These are phyloP conservation scores for Malania oleifera DNA, from an alignment of 164 flowering plant genomes.

Conservation along the genomic window DNA sequence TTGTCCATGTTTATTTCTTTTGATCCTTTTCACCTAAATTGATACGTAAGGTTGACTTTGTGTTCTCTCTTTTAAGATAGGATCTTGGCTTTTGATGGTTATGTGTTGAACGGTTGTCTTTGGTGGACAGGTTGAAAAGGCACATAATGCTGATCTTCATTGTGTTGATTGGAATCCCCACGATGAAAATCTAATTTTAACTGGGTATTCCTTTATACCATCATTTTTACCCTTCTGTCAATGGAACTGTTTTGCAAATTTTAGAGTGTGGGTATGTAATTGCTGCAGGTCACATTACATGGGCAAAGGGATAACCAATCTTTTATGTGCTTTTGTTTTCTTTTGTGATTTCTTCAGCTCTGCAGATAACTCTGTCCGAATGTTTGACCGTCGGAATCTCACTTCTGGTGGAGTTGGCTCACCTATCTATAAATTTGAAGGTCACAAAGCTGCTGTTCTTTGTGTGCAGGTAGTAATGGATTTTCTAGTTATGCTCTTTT, in stretches of 20 bases:
- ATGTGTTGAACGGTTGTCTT: neutral
- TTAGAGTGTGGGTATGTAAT: neutral
- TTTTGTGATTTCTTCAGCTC: slow-evolving; percentile 49
- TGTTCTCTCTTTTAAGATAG: neutral
- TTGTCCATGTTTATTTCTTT: neutral
- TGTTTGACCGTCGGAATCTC: slow-evolving; percentile 94
- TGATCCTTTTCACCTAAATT: neutral
- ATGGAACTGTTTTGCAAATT: neutral
- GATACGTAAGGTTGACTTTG: neutral
- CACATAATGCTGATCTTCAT: slow-evolving; percentile 92
- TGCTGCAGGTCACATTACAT: neutral
- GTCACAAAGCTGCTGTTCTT: slow-evolving; percentile 84
- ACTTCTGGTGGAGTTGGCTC: slow-evolving; percentile 67
- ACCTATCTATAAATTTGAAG: slow-evolving; percentile 76
- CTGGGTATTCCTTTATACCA: slow-evolving; percentile 60
- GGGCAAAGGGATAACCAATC: neutral
- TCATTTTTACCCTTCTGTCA: neutral
- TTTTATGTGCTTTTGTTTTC: neutral
- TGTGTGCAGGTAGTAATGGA: slow-evolving; percentile 66
- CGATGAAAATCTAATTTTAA: slow-evolving; percentile 76
- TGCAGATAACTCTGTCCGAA: slow-evolving; percentile 86
- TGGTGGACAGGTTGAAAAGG: slow-evolving; percentile 76
- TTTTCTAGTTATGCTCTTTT: neutral
- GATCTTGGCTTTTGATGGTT: slow-evolving; percentile 1
- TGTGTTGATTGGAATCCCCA: slow-evolving; percentile 98